Conservation (phyloP, 495 filamentous ascomycete species). For the Parachaetomium inaequale region DNA sequence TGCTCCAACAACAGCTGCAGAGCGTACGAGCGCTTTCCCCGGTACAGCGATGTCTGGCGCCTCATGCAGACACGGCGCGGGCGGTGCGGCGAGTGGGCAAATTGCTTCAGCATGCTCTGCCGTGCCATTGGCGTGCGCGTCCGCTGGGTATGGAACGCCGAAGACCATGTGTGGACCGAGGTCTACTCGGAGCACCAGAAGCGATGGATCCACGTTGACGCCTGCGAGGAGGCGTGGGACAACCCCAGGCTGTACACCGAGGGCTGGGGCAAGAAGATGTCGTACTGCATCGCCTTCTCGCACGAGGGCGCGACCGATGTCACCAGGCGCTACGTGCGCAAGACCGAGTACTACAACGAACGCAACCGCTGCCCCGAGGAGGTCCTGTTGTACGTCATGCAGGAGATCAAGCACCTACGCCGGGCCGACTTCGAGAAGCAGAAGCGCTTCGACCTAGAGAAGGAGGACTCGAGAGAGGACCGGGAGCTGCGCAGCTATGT, state of each 20-base stretch:
- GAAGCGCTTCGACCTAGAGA: slow-evolving; percentile 73
- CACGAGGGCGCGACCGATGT: slow-evolving; percentile 94
- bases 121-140: slow-evolving; percentile 86
- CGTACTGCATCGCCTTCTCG: slow-evolving; percentile 95
- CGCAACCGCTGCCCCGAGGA: slow-evolving; percentile 78
- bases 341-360: slow-evolving; percentile 64
- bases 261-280: slow-evolving; percentile 91
- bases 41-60: slow-evolving; percentile 95
- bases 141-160: slow-evolving; percentile 97
- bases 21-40: slow-evolving; percentile 81
- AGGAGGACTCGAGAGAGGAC: slow-evolving; percentile 86
- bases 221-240: slow-evolving; percentile 93
- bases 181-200: slow-evolving; percentile 92
- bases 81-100: slow-evolving; percentile 92
- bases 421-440: slow-evolving; percentile 76
- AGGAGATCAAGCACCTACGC: slow-evolving; percentile 81
- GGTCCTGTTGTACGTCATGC: slow-evolving; percentile 79
- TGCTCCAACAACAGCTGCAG: slow-evolving; percentile 71
- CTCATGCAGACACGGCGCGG: slow-evolving; percentile 80
- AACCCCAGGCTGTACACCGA: slow-evolving; percentile 89
- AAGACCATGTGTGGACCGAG: slow-evolving; percentile 98
- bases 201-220: slow-evolving; percentile 96
- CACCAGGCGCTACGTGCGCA: slow-evolving; percentile 90
- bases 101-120: slow-evolving; percentile 98
- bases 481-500: slow-evolving; percentile 73